Conservation (phyloP, 352 stramenopile genomes). For the Elongisporangium senticosum region DNA sequence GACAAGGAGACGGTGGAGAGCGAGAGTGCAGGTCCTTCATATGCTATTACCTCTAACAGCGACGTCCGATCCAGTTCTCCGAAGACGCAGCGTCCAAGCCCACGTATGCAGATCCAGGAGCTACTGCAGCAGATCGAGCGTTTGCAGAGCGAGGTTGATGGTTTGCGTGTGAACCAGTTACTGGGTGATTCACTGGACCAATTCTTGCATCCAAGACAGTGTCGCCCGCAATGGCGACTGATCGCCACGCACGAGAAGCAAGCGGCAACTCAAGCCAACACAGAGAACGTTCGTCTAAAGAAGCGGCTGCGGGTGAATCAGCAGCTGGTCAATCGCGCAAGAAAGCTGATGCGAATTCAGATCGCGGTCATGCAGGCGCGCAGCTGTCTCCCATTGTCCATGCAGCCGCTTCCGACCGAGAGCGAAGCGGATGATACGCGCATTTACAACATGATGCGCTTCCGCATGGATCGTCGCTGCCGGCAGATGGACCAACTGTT, state of each 20-base stretch:
- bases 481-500: background rate
- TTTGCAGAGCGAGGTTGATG: background rate
- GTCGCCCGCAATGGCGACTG: background rate
- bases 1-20: background rate
- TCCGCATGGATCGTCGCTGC: background rate
- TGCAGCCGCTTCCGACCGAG: background rate
- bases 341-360: background rate
- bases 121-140: background rate
- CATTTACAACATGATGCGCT: background rate
- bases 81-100: background rate
- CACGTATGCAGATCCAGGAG: background rate
- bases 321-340: background rate
- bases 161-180: background rate
- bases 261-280: background rate
- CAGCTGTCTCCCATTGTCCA: background rate
- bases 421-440: background rate
- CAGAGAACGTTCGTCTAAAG: background rate
- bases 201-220: background rate
- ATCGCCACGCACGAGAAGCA: background rate
- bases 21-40: background rate
- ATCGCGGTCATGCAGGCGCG: background rate
- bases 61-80: background rate
- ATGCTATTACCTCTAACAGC: no score
- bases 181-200: background rate
- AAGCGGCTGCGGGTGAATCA: background rate